A percentile compares a stretch with the other conserved stretches of the same genome.
Evolutionary conservation across 371 early-diverging fungal species (phyloP).

Genomic region (Mortierella sp.): DNA sequence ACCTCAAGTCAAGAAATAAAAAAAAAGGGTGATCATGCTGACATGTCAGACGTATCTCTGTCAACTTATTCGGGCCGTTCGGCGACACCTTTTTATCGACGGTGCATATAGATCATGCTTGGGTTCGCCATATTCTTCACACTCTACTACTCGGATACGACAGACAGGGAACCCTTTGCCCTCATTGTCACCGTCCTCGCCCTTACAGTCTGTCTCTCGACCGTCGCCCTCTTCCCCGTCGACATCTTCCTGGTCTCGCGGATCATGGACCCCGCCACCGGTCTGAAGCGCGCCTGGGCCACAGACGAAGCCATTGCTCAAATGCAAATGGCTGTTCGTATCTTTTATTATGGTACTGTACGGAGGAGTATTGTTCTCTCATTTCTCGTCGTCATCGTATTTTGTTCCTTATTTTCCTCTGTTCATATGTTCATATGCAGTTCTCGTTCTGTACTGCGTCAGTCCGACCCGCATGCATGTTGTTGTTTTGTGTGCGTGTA

Average conservation of each 20-base stretch:
- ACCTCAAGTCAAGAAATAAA: background rate
- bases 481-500: background rate
- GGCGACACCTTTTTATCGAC: background rate
- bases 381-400: background rate
- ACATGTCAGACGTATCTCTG: background rate
- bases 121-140: constrained; percentile 66
- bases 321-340: constrained; percentile 61
- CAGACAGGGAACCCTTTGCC: constrained; percentile 70
- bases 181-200: constrained; percentile 66
- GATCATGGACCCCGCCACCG: constrained; percentile 68
- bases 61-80: background rate
- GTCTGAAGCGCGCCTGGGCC: constrained; percentile 76
- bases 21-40: background rate
- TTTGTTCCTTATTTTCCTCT: background rate
- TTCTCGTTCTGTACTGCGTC: constrained; percentile 6
- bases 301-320: constrained; percentile 63
- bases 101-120: constrained; percentile 59
- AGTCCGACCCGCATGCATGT: constrained; percentile 7
- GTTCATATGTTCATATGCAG: background rate
- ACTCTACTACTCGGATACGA: constrained; percentile 68
- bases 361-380: constrained; percentile 16
- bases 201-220: constrained; percentile 66
- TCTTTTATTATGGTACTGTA: constrained; percentile 69
- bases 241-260: constrained; percentile 80
- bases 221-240: constrained; percentile 71